These are phyloP conservation scores for Cinnamomum micranthum DNA, from an alignment of 164 flowering plant genomes.

Conservation along the genomic window DNA sequence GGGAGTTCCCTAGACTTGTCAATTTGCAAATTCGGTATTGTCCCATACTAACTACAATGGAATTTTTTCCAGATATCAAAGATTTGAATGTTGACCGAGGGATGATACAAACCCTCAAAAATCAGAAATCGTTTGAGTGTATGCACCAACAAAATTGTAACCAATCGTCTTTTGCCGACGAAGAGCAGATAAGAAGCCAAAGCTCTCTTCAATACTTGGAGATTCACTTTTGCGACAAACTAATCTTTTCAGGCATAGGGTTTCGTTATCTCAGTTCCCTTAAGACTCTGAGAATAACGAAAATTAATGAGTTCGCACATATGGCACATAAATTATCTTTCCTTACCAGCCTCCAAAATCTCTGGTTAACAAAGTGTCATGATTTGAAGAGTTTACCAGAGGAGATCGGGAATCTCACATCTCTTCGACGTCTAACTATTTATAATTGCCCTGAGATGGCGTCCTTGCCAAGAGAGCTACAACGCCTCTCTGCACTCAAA, in stretches of 20 bases:
- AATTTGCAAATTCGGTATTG: fast-evolving
- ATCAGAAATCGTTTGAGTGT: neutral
- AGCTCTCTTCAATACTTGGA: neutral
- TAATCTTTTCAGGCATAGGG: neutral
- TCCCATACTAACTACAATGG: neutral
- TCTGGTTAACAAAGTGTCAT: neutral
- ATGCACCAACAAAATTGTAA: neutral
- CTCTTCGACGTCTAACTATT: fast-evolving
- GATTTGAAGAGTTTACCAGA: neutral
- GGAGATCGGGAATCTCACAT: neutral
- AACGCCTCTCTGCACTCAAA: neutral
- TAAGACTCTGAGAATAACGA: neutral
- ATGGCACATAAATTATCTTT: neutral
- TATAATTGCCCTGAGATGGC: neutral
- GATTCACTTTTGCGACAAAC: neutral
- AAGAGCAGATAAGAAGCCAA: neutral
- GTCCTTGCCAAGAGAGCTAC: neutral
- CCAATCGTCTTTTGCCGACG: neutral
- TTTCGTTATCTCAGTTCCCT: slow-evolving; percentile 9
- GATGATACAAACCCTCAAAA: neutral
- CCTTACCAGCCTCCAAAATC: neutral
- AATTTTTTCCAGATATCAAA: neutral
- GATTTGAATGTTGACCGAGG: neutral
- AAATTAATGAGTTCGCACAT: neutral
- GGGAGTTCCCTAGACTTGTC: neutral